Percentiles rank a stretch among this genome's conserved stretches.
phyloP scores from a whole-genome alignment of 352 stramenopile species.

The Phytophthora syringae region DNA sequence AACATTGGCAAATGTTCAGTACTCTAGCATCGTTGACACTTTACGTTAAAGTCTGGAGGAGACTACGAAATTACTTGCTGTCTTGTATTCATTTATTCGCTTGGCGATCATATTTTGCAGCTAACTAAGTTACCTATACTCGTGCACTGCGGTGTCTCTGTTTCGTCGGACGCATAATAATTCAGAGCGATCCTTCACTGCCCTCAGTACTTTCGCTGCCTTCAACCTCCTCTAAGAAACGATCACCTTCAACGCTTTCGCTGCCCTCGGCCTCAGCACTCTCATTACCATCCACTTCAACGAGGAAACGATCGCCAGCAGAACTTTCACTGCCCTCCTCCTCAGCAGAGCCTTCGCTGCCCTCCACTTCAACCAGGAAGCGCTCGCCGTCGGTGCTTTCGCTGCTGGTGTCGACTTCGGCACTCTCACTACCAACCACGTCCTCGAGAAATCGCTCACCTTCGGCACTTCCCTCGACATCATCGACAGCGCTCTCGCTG shows the following conservation, averaged over 20 bases:
- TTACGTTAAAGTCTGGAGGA: too few species aligned
- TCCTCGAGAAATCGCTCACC: background rate
- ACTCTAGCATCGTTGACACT: too few species aligned
- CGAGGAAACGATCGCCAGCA: background rate
- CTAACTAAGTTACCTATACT: background rate
- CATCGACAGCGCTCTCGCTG: background rate
- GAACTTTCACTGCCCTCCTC: background rate
- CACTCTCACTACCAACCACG: background rate
- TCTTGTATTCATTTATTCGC: background rate
- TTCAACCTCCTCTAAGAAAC: conserved; percentile 14
- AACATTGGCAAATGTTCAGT: too few species aligned
- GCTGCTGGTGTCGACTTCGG: background rate
- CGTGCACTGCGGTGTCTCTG: too few species aligned
- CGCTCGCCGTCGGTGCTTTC: background rate
- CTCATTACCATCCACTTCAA: background rate
- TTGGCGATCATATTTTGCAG: background rate
- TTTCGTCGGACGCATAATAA: background rate
- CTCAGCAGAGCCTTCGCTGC: background rate
- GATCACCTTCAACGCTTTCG: conserved; percentile 13
- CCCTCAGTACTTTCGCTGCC: conserved; percentile 1
- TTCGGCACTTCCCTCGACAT: background rate
- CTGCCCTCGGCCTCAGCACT: background rate
- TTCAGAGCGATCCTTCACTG: conserved; percentile 15
- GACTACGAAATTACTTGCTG: background rate
- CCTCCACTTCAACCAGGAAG: conserved; percentile 1